These are phyloP conservation scores for Sclerotinia subarctica DNA, from an alignment of 2,329 filamentous ascomycete species.

Conservation along the genomic window DNA sequence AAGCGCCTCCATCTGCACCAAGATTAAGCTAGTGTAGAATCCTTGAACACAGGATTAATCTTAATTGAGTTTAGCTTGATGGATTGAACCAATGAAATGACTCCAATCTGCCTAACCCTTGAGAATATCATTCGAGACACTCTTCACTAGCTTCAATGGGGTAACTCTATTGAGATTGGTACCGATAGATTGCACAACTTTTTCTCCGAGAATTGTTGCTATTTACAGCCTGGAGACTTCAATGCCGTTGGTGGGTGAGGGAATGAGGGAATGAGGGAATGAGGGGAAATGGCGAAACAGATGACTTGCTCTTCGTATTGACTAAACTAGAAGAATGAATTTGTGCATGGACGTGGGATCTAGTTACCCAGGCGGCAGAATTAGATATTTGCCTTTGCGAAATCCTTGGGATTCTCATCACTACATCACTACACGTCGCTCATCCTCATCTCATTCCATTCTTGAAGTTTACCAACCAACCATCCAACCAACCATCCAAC, in stretches of 20 bases:
- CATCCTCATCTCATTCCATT: background rate
- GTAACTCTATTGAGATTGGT: background rate
- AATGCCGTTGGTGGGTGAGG: background rate
- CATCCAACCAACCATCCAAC: background rate
- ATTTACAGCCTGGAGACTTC: background rate
- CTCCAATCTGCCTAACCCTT: background rate
- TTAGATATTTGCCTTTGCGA: background rate
- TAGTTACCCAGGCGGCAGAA: background rate
- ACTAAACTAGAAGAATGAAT: background rate
- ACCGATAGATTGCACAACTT: slow-evolving; percentile 1
- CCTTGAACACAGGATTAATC: background rate
- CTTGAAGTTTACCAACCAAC: background rate
- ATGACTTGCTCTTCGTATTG: slow-evolving; percentile 4
- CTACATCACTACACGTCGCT: too few species aligned
- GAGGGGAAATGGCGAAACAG: background rate
- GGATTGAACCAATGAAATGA: background rate
- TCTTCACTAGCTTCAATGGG: background rate
- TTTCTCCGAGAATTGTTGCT: background rate
- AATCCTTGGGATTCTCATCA: background rate
- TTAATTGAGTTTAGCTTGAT: background rate
- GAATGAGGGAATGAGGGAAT: background rate
- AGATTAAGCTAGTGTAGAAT: background rate
- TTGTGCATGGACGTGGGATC: background rate
- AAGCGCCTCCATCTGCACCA: slow-evolving; percentile 14
- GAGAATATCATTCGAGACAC: background rate